Percentiles rank a stretch among this genome's conserved stretches.
These are phyloP conservation scores for Phaeophleospora eucalypticola DNA, from an alignment of 2,329 filamentous ascomycete species.

Conservation along the genomic window DNA sequence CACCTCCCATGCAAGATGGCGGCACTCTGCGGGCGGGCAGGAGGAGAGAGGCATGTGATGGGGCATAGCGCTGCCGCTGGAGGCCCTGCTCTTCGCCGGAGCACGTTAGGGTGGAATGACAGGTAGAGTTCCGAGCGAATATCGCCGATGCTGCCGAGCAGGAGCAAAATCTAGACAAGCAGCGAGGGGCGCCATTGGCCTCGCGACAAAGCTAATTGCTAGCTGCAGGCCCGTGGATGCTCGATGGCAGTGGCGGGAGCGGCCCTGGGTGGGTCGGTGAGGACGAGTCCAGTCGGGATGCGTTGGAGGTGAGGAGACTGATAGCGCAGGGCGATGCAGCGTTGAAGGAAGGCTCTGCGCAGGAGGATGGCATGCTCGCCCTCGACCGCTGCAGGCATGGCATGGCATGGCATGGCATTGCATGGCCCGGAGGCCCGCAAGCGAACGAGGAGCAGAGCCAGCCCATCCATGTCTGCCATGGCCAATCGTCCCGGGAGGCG, in stretches of 20 bases:
- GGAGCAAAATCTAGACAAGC: conserved; percentile 23
- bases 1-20: conserved; percentile 22
- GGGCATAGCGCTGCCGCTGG: conserved; percentile 8
- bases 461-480: conserved; percentile 20
- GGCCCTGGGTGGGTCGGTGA: conserved; percentile 22
- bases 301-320: conserved; percentile 16
- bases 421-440: background rate
- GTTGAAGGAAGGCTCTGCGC: background rate
- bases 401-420: background rate
- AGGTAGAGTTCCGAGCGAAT: conserved; percentile 15
- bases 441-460: conserved; percentile 1
- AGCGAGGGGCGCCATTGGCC: conserved; percentile 27
- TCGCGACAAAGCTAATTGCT: conserved; percentile 29
- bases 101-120: conserved; percentile 13
- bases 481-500: too few species aligned
- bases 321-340: conserved; percentile 18
- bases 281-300: conserved; percentile 14
- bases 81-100: conserved; percentile 1
- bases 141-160: conserved; percentile 25
- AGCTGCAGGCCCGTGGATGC: conserved; percentile 29
- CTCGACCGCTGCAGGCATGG: conserved; percentile 10
- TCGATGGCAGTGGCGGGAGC: conserved; percentile 16
- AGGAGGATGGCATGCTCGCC: conserved; percentile 9
- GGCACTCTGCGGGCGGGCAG: conserved; percentile 10
- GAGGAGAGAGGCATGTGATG: conserved; percentile 14